Percentiles rank a stretch among this genome's conserved stretches.
phyloP scores from a whole-genome alignment of 345 rosid species.

The Populus davidiana region DNA sequence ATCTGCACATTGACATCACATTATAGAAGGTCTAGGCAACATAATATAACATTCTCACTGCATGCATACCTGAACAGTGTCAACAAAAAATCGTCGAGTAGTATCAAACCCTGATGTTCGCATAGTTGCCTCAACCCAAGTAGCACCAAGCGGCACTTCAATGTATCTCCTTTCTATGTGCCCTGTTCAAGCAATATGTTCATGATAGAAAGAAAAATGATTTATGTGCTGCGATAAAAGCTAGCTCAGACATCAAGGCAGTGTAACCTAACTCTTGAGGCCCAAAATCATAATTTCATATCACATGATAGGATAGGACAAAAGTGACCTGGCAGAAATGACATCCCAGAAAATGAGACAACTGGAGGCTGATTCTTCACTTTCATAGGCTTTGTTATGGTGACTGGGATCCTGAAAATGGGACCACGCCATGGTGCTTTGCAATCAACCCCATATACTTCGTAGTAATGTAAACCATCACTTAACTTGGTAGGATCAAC shows the following conservation, averaged over 20 bases:
- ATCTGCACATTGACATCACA: constrained; percentile 51
- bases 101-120: constrained; percentile 84
- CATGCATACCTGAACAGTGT: constrained; percentile 74
- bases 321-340: constrained; percentile 72
- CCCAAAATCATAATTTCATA: background rate
- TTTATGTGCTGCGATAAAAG: background rate
- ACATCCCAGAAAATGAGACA: constrained; percentile 67
- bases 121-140: constrained; percentile 95
- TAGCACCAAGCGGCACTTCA: constrained; percentile 85
- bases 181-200: constrained; percentile 42
- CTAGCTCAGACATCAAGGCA: background rate
- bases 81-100: constrained; percentile 73
- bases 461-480: constrained; percentile 84
- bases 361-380: constrained; percentile 61
- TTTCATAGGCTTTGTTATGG: constrained; percentile 73
- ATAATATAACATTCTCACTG: constrained; percentile 6
- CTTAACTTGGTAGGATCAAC: constrained; percentile 84
- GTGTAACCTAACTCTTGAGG: background rate
- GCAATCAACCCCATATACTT: constrained; percentile 91
- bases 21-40: constrained; percentile 26
- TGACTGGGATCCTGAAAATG: constrained; percentile 80
- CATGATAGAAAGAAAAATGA: background rate
- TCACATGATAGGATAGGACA: background rate
- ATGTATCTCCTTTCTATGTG: constrained; percentile 85
- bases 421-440: constrained; percentile 93